phyloP scores from a whole-genome alignment of 1,284 basidiomycete species.

The Cryptococcus hybrid region DNA sequence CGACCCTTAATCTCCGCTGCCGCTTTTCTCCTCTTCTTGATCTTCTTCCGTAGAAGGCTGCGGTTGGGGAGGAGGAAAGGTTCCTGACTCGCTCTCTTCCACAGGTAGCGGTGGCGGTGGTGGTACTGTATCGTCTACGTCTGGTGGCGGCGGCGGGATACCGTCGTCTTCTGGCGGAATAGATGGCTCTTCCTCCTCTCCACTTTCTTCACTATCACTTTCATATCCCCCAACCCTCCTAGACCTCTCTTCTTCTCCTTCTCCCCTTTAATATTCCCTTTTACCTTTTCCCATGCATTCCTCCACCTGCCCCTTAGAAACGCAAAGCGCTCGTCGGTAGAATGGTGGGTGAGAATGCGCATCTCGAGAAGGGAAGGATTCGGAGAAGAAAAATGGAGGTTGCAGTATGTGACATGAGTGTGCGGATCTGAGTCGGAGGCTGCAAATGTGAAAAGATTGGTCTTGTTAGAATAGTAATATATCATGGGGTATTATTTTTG shows the following conservation, averaged over 20 bases:
- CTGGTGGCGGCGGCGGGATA: constrained; percentile 14
- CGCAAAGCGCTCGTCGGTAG: constrained; percentile 64
- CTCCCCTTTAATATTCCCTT: constrained; percentile 14
- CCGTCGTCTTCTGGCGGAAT: constrained; percentile 8
- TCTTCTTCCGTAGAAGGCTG: neutral
- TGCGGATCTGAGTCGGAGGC: constrained; percentile 64
- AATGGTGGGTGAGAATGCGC: constrained; percentile 82
- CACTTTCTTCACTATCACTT: constrained; percentile 33
- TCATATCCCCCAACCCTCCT: constrained; percentile 45
- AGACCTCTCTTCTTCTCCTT: constrained; percentile 17
- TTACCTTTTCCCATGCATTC: constrained; percentile 57
- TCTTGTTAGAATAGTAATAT: neutral
- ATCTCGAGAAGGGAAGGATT: constrained; percentile 77
- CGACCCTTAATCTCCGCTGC: constrained; percentile 16
- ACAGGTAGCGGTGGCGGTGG: neutral
- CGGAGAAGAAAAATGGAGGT: constrained; percentile 62
- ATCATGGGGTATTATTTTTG: neutral
- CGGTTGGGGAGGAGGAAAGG: too few relatives aligned
- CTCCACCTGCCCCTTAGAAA: constrained; percentile 75
- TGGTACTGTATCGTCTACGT: neutral
- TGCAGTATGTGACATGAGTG: constrained; percentile 74
- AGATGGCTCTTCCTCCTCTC: constrained; percentile 17
- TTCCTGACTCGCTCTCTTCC: too few relatives aligned
- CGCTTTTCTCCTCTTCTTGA: constrained; percentile 25
- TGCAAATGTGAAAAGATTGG: constrained; percentile 35